A percentile compares a stretch with the other conserved stretches of the same genome.
phyloP scores from a whole-genome alignment of 352 stramenopile species.

The Salisapilia sapeloensis region DNA sequence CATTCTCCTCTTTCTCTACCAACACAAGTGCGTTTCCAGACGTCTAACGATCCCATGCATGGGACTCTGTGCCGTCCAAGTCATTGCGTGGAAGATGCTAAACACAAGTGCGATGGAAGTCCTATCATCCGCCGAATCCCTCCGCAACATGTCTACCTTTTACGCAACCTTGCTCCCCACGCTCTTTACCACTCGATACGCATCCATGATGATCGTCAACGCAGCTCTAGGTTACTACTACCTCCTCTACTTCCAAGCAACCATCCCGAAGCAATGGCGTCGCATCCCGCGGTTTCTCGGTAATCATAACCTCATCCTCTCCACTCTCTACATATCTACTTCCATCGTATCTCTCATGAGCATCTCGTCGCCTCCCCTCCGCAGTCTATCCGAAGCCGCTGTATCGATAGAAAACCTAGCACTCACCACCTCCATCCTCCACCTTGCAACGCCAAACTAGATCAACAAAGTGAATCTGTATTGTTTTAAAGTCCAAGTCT shows the following conservation, averaged over 20 bases:
- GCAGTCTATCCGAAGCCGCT: conserved; percentile 28
- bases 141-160: not conserved
- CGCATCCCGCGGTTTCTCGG: conserved; percentile 33
- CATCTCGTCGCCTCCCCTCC: conserved; percentile 11
- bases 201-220: conserved; percentile 11
- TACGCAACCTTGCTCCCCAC: conserved; percentile 18
- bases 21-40: conserved; percentile 11
- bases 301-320: conserved; percentile 39
- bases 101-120: conserved; percentile 16
- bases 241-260: conserved; percentile 25
- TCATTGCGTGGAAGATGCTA: conserved; percentile 27
- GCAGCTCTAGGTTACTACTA: conserved; percentile 21
- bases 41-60: conserved; percentile 13
- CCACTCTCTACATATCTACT: conserved; percentile 29
- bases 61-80: conserved; percentile 21
- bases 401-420: conserved; percentile 26
- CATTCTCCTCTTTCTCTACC: conserved; percentile 26
- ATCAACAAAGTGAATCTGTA: too few relatives aligned
- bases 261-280: conserved; percentile 23
- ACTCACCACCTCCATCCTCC: conserved; percentile 18
- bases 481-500: not conserved
- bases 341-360: conserved; percentile 18
- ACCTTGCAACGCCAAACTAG: too few relatives aligned
- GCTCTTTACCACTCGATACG: conserved; percentile 24
- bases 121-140: not conserved